Evolutionary conservation across 805 yeast species (phyloP).

Genomic region (Starmerella ratchasimensis): DNA sequence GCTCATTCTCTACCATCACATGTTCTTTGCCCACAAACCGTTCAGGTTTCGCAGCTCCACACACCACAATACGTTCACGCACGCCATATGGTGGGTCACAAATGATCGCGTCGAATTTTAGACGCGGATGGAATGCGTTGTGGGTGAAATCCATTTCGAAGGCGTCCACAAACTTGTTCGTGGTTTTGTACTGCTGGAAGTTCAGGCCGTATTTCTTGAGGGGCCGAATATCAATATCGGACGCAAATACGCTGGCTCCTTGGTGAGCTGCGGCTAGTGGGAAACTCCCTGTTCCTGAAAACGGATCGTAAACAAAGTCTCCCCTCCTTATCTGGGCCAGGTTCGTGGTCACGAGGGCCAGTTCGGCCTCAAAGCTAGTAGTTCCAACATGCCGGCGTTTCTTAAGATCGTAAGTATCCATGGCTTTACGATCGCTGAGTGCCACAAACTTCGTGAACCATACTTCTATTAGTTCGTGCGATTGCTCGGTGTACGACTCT

Average conservation of each 20-base stretch:
- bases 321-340: constrained; percentile 60
- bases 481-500: constrained; percentile 50
- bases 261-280: constrained; percentile 74
- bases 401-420: constrained; percentile 70
- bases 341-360: constrained; percentile 76
- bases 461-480: constrained; percentile 38
- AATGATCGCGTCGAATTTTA: constrained; percentile 63
- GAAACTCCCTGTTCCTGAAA: constrained; percentile 93
- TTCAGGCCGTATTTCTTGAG: constrained; percentile 58
- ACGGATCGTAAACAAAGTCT: constrained; percentile 76
- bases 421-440: constrained; percentile 46
- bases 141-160: constrained; percentile 92
- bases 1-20: constrained; percentile 61
- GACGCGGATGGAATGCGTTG: constrained; percentile 52
- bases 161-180: constrained; percentile 51
- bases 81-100: constrained; percentile 99
- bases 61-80: constrained; percentile 83
- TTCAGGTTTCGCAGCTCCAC: constrained; percentile 62
- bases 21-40: constrained; percentile 57
- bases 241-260: constrained; percentile 70
- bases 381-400: constrained; percentile 84
- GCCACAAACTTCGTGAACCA: constrained; percentile 72
- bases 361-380: constrained; percentile 90
- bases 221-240: constrained; percentile 81
- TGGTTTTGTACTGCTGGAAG: constrained; percentile 59